Evolutionary conservation across 345 rosid genomes (phyloP).

Genomic region (Brassica cretica): DNA sequence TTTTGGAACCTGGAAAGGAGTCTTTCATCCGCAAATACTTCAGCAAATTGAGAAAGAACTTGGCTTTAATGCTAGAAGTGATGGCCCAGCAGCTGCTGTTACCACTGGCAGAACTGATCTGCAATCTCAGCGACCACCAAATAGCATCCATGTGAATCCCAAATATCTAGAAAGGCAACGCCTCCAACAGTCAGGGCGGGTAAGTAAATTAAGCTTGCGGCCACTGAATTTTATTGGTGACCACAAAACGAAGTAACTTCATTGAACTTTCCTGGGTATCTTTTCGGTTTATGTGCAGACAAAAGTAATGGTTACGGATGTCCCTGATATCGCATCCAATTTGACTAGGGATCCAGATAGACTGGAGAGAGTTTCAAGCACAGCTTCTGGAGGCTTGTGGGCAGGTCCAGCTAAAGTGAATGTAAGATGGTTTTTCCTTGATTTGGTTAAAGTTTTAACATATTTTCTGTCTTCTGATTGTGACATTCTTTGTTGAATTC

Average conservation of each 20-base stretch:
- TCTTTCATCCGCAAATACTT: constrained; percentile 77
- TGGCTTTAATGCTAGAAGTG: constrained; percentile 64
- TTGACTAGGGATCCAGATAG: constrained; percentile 38
- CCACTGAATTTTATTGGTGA: constrained; percentile 13
- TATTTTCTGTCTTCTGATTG: constrained; percentile 23
- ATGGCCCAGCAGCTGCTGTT: constrained; percentile 63
- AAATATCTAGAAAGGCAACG: constrained; percentile 93
- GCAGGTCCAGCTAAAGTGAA: constrained; percentile 58
- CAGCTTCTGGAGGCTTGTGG: constrained; percentile 62
- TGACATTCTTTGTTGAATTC: constrained; percentile 8
- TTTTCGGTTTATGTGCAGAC: constrained; percentile 15
- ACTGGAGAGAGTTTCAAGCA: constrained; percentile 51
- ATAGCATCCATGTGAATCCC: constrained; percentile 98
- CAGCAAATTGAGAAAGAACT: constrained; percentile 88
- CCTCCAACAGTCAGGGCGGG: constrained; percentile 84
- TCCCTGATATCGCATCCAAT: constrained; percentile 29
- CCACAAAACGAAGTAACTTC: not conserved
- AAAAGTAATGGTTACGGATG: constrained; percentile 40
- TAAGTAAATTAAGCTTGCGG: constrained; percentile 38
- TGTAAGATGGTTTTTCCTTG: constrained; percentile 44
- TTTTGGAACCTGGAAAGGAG: constrained; percentile 99
- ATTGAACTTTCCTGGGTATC: not conserved
- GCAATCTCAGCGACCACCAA: constrained; percentile 69
- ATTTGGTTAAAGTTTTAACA: not conserved
- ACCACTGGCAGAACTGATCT: constrained; percentile 63